A percentile compares a stretch with the other conserved stretches of the same genome.
Conservation (phyloP, 2,329 filamentous ascomycete species). For the Ceratocystis smalleyi region DNA sequence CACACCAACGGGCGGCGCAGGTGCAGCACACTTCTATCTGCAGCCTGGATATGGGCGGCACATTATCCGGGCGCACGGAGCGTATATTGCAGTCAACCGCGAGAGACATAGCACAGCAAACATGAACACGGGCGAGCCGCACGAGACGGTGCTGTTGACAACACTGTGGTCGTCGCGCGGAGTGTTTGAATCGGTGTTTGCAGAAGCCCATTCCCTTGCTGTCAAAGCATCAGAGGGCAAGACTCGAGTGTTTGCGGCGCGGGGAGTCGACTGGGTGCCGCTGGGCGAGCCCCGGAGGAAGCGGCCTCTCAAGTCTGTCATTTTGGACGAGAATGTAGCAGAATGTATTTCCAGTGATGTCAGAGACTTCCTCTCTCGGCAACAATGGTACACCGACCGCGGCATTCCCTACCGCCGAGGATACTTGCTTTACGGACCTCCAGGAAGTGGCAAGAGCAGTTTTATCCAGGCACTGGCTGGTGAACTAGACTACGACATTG, state of each 20-base stretch:
- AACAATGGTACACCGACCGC: constrained; percentile 84
- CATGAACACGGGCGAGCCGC: constrained; percentile 69
- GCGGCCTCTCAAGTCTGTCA: constrained; percentile 72
- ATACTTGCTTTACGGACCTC: constrained; percentile 77
- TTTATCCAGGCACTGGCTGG: constrained; percentile 93
- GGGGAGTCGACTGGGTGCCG: constrained; percentile 68
- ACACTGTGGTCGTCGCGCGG: constrained; percentile 79
- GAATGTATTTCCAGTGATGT: constrained; percentile 69
- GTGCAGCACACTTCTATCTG: constrained; percentile 59
- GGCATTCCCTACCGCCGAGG: constrained; percentile 85
- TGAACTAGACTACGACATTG: constrained; percentile 82
- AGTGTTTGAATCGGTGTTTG: constrained; percentile 80
- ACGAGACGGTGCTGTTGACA: constrained; percentile 85
- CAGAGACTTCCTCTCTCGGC: constrained; percentile 60
- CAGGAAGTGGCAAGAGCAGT: constrained; percentile 83
- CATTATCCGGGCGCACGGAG: constrained; percentile 69
- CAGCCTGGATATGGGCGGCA: constrained; percentile 86
- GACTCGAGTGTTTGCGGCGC: constrained; percentile 76
- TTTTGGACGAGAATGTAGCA: constrained; percentile 70
- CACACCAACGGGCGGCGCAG: constrained; percentile 43
- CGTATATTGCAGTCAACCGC: constrained; percentile 74
- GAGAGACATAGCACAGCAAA: constrained; percentile 76
- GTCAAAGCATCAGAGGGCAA: constrained; percentile 74
- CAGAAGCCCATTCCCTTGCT: constrained; percentile 69
- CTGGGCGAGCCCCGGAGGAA: constrained; percentile 78